A percentile compares a stretch with the other conserved stretches of the same genome.
Evolutionary conservation across 306 rosid genomes (phyloP).

Genomic region (Dalbergia cochinchinensis): DNA sequence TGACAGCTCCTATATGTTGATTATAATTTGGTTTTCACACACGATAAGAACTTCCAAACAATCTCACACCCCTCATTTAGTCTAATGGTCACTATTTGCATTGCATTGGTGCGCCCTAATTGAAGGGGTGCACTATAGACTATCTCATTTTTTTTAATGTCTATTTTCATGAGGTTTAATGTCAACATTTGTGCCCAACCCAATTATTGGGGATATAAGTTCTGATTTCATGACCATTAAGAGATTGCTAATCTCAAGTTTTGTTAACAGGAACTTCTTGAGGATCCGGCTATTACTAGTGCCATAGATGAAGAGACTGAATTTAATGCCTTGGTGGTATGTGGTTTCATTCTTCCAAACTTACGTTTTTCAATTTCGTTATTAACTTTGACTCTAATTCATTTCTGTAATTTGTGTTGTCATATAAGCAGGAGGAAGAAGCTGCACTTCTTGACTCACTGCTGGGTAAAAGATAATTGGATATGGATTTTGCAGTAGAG

Average conservation of each 20-base stretch:
- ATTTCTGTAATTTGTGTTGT: constrained; percentile 35
- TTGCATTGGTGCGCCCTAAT: background rate
- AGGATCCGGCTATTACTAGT: constrained; percentile 78
- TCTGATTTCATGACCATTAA: constrained; percentile 14
- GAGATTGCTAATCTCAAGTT: constrained; percentile 44
- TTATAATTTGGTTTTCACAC: background rate
- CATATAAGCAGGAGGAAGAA: constrained; percentile 81
- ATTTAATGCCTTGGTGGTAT: constrained; percentile 94
- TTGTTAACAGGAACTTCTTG: constrained; percentile 79
- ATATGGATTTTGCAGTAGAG: constrained; percentile 19
- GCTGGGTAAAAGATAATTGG: constrained; percentile 65
- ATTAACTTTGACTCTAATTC: constrained; percentile 2
- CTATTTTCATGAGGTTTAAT: constrained; percentile 9
- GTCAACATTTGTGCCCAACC: background rate
- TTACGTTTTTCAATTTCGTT: background rate
- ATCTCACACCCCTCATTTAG: constrained; percentile 1
- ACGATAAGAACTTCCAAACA: constrained; percentile 5
- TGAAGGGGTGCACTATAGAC: background rate
- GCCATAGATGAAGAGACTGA: constrained; percentile 95
- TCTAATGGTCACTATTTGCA: constrained; percentile 10
- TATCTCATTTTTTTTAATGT: background rate
- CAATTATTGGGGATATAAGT: background rate
- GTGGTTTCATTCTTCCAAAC: constrained; percentile 48
- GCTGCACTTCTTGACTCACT: constrained; percentile 84
- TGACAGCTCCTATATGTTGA: constrained; percentile 17